Conservation (phyloP, 768 basidiomycete species). For the Fomitopsis pulvina region DNA sequence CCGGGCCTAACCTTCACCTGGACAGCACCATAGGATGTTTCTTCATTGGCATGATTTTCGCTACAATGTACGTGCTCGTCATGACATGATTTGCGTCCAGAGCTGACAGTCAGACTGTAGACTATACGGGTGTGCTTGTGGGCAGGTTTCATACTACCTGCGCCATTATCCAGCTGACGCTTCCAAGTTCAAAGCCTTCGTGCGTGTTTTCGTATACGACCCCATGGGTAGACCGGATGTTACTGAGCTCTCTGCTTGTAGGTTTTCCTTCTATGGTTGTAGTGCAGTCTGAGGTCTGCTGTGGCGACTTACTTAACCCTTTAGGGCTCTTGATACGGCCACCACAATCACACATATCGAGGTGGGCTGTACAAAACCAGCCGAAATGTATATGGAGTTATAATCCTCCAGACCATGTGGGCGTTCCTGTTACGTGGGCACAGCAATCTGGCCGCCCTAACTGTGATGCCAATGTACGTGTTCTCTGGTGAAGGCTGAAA, state of each 20-base stretch:
- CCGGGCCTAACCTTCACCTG: constrained; percentile 3
- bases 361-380: neutral
- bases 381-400: neutral
- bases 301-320: neutral
- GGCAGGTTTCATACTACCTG: neutral
- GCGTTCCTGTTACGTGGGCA: neutral
- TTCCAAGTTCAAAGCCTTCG: neutral
- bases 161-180: neutral
- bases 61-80: neutral
- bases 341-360: neutral
- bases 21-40: constrained; percentile 1
- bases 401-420: neutral
- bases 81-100: neutral
- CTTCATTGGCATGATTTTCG: neutral
- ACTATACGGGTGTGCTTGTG: neutral
- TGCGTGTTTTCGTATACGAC: neutral
- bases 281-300: neutral
- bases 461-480: neutral
- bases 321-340: neutral
- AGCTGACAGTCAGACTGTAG: neutral
- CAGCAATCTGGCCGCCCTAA: neutral
- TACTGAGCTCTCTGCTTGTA: neutral
- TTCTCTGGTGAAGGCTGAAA: neutral
- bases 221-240: neutral
- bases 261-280: neutral